phyloP scores from a whole-genome alignment of 2,329 filamentous ascomycete species.

The Sporothrix globosa region DNA sequence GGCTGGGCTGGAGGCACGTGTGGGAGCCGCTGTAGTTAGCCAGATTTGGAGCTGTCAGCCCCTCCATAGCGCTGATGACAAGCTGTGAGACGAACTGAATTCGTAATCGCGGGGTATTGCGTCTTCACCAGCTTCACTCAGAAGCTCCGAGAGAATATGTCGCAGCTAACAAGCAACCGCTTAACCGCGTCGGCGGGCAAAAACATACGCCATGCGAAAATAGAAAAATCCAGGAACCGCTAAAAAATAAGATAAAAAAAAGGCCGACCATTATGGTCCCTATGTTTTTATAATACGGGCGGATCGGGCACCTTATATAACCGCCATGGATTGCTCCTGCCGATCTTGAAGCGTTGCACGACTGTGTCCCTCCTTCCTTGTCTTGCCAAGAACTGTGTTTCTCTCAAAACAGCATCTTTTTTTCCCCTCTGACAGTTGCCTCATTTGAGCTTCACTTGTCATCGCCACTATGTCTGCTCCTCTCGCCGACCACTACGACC shows the following conservation, averaged over 20 bases:
- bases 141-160: too few relatives aligned
- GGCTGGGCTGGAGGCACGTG: slow-evolving; percentile 17
- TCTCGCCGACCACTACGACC: slow-evolving; percentile 36
- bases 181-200: background rate
- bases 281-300: slow-evolving; percentile 19
- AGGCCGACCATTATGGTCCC: background rate
- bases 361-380: slow-evolving; percentile 14
- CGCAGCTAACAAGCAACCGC: background rate
- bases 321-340: slow-evolving; percentile 9
- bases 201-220: slow-evolving; percentile 11
- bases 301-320: slow-evolving; percentile 3
- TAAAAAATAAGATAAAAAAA: background rate
- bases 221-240: background rate
- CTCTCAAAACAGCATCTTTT: background rate
- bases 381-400: background rate
- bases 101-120: slow-evolving; percentile 21
- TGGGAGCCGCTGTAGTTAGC: slow-evolving; percentile 4
- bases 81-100: background rate
- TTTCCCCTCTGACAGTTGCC: too few relatives aligned
- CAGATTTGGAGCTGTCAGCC: background rate
- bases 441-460: background rate
- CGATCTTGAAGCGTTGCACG: background rate
- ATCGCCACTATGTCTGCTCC: slow-evolving; percentile 31
- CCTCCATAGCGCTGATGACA: background rate
- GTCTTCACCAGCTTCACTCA: slow-evolving; percentile 15